phyloP scores from a whole-genome alignment of 2,329 filamentous ascomycete genomes.

The Pseudogymnoascus sp. region DNA sequence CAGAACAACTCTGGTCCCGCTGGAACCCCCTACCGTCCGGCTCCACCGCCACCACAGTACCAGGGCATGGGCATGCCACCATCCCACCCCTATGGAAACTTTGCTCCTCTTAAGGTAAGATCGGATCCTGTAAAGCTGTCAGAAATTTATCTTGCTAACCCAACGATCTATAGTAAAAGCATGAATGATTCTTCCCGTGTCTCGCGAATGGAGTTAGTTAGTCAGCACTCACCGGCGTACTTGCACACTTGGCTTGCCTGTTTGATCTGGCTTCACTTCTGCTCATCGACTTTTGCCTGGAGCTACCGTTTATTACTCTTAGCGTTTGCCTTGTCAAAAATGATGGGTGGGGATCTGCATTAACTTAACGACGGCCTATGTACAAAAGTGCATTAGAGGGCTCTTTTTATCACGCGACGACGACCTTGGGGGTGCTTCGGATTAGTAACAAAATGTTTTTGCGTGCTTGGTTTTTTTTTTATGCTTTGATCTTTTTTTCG shows the following conservation, averaged over 20 bases:
- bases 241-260: conserved; percentile 24
- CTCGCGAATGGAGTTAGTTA: conserved; percentile 27
- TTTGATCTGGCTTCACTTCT: conserved; percentile 27
- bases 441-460: not conserved
- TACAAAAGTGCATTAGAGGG: conserved; percentile 32
- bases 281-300: conserved; percentile 27
- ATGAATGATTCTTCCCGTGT: conserved; percentile 25
- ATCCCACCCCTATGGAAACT: conserved; percentile 27
- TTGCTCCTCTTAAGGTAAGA: conserved; percentile 27
- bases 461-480: conserved; percentile 16
- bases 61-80: conserved; percentile 46
- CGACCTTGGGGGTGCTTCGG: conserved; percentile 17
- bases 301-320: conserved; percentile 27
- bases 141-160: conserved; percentile 13
- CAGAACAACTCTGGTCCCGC: conserved; percentile 98
- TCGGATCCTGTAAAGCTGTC: not conserved
- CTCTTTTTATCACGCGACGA: conserved; percentile 29
- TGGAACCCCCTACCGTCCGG: conserved; percentile 92
- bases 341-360: conserved; percentile 30
- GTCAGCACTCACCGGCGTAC: conserved; percentile 28
- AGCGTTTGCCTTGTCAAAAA: conserved; percentile 29
- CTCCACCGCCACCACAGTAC: conserved; percentile 70
- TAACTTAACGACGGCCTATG: conserved; percentile 29
- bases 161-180: conserved; percentile 22
- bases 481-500: conserved; percentile 14